These are phyloP conservation scores for Gossypium mustelinum DNA, from an alignment of 345 rosid species.

Conservation along the genomic window DNA sequence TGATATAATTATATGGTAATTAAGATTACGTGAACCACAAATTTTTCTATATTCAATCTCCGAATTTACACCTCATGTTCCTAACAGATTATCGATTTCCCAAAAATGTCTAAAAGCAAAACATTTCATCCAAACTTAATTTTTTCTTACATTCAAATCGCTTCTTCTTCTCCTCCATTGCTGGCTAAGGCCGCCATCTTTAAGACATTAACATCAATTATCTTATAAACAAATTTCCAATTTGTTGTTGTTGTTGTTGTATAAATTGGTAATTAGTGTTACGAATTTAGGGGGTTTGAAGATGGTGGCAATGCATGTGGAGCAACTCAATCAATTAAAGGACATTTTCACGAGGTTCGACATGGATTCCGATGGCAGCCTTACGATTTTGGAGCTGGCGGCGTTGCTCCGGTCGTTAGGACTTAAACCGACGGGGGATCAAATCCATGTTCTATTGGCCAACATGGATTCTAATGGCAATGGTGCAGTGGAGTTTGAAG, in stretches of 20 bases:
- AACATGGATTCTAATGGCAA: constrained; percentile 80
- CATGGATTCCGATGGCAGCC: constrained; percentile 88
- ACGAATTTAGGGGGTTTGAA: background rate
- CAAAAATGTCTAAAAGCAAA: background rate
- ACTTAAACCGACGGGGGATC: constrained; percentile 75
- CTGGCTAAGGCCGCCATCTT: background rate
- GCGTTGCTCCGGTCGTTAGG: constrained; percentile 73
- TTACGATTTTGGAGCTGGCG: constrained; percentile 81
- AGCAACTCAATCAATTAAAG: constrained; percentile 47
- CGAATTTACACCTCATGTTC: background rate
- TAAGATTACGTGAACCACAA: background rate
- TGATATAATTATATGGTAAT: no score
- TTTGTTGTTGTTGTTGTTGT: no score
- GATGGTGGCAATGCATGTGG: constrained; percentile 25
- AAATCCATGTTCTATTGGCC: constrained; percentile 58
- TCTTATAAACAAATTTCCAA: background rate
- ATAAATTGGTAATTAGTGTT: background rate
- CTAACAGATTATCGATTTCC: background rate
- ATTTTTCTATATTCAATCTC: background rate
- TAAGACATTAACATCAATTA: background rate
- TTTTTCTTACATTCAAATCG: background rate
- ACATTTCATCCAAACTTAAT: background rate
- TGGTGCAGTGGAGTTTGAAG: constrained; percentile 72
- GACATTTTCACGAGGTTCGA: constrained; percentile 69
- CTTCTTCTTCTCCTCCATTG: background rate